These are phyloP conservation scores for Aspergillus incahuasiensis DNA, from an alignment of 495 filamentous ascomycete genomes.

Conservation along the genomic window DNA sequence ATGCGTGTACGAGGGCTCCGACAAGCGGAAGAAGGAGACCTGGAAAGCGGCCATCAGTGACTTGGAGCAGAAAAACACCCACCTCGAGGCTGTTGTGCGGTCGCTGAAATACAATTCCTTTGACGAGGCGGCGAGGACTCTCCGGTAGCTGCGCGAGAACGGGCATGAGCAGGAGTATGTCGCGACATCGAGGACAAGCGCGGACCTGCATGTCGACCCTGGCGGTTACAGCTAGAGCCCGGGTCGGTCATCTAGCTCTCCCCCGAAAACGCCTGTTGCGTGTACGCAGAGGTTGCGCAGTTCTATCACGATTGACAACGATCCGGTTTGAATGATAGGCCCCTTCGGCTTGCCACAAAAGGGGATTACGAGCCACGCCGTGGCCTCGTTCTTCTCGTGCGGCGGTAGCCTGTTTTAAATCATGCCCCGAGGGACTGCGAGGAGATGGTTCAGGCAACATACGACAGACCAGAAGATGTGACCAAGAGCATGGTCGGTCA, in stretches of 20 bases:
- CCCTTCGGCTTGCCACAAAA: not conserved
- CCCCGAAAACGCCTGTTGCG: not conserved
- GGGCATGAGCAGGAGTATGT: no score
- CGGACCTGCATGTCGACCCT: no score
- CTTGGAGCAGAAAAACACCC: not conserved
- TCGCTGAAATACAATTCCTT: no score
- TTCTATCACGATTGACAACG: not conserved
- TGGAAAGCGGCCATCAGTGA: not conserved
- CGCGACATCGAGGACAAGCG: no score
- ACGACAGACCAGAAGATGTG: not conserved
- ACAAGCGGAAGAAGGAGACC: not conserved
- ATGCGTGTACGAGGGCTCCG: not conserved
- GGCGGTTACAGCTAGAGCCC: no score
- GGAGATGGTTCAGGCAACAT: not conserved
- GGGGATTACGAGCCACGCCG: not conserved
- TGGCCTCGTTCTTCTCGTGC: not conserved
- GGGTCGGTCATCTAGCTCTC: no score
- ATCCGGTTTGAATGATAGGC: not conserved
- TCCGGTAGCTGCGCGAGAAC: no score
- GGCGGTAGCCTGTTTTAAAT: not conserved
- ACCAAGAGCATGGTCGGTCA: not conserved
- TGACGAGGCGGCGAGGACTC: no score
- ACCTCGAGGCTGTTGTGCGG: not conserved
- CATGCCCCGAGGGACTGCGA: not conserved
- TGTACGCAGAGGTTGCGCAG: not conserved